Evolutionary conservation across 306 rosid species (phyloP), one percentile per base, ranked within the genome.

Genomic region (Cucumis hystrix): DNA sequence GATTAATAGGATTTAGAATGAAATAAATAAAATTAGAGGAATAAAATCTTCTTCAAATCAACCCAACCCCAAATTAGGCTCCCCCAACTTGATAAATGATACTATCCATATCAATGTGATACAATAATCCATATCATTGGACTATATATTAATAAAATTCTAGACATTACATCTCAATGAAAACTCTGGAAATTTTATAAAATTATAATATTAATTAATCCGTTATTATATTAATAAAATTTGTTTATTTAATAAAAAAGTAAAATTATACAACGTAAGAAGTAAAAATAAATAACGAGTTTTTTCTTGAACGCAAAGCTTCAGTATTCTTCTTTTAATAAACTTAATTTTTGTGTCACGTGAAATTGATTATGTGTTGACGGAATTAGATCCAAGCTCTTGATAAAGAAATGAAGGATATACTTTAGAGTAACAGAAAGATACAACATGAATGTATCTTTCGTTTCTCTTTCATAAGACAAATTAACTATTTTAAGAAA

Each of bases 11-110:
- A 43, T 68, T 67, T 6, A 68, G 3, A 17, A 15, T 65, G 43
- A 65, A 65, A 7, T 7, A 33, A 39, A 37, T 35, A 8, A 17
- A 65, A 41, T 37, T n/a, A 39, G 49, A 18, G 75, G 75, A 68
- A 68, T 45, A n/a, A 68, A 68, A 68, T 68, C 75, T 68, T 45
- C 37, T 43, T 37, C 75, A 68, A 68, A 68, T 68, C 74, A 67
- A 40, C 25, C 52, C 55, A 67, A 67, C 28, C 35, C 54, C 71
- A 35, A 65, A 37, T 65, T 40, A 1, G 49, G 49, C 17, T 37
- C 25, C 71, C 70, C 25, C 25, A 66, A 65, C 72, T 8, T 9
- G 25, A 17, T 43, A 43, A 40, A 35, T 18, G 28, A 18, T 68
- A 43, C 7, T 41, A 21, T 10, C 57, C 57, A 52, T 47, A 47